These are phyloP conservation scores for Amanita exitialis DNA, from an alignment of 768 basidiomycete species.

Conservation along the genomic window DNA sequence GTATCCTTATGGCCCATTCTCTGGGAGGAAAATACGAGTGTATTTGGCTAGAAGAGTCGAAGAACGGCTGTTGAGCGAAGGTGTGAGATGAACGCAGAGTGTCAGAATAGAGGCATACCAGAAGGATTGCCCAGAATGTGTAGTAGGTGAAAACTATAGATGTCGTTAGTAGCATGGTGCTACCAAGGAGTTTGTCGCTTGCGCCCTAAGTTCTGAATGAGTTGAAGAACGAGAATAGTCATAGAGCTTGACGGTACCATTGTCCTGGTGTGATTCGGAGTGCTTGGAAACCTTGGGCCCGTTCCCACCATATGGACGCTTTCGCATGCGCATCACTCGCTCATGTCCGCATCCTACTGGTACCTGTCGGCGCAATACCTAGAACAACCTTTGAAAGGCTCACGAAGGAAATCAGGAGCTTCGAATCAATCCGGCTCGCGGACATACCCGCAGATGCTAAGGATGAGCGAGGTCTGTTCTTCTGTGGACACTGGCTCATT, in stretches of 20 bases:
- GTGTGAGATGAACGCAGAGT: slow-evolving; percentile 4
- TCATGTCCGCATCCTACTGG: slow-evolving; percentile 73
- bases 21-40: slow-evolving; percentile 76
- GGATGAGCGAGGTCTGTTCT: slow-evolving; percentile 61
- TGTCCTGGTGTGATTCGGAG: neutral
- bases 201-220: slow-evolving; percentile 38
- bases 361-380: slow-evolving; percentile 76
- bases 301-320: slow-evolving; percentile 42
- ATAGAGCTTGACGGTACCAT: slow-evolving; percentile 11
- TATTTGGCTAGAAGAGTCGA: slow-evolving; percentile 62
- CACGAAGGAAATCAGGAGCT: slow-evolving; percentile 60
- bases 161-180: slow-evolving; percentile 70
- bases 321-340: slow-evolving; percentile 76
- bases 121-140: slow-evolving; percentile 82
- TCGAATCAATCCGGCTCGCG: slow-evolving; percentile 64
- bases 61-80: slow-evolving; percentile 54
- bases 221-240: slow-evolving; percentile 1
- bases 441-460: slow-evolving; percentile 77
- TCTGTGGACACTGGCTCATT: neutral
- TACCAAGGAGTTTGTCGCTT: slow-evolving; percentile 77
- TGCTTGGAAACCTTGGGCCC: too few relatives aligned
- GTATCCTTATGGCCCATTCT: slow-evolving; percentile 88
- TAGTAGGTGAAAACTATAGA: slow-evolving; percentile 80
- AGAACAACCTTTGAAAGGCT: slow-evolving; percentile 63
- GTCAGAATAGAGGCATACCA: slow-evolving; percentile 38